phyloP scores from a whole-genome alignment of 306 rosid species.

The Gleditsia sinensis region DNA sequence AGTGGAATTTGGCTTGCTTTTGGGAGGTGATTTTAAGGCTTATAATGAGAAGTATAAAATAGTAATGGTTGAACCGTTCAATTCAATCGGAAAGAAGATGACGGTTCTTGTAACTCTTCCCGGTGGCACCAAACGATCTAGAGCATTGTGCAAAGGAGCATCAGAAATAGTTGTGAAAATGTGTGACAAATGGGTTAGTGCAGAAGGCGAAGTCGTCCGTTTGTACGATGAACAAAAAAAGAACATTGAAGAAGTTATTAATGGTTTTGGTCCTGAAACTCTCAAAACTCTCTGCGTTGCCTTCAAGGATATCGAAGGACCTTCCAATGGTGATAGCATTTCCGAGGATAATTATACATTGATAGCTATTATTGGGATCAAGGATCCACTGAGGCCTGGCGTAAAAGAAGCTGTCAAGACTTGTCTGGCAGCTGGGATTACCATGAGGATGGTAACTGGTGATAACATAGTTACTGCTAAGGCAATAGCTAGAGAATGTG shows the following conservation, averaged over 20 bases:
- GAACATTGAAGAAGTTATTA: conserved; percentile 51
- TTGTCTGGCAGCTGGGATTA: conserved; percentile 80
- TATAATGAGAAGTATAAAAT: conserved; percentile 53
- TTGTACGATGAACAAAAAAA: conserved; percentile 55
- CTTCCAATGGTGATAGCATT: conserved; percentile 35
- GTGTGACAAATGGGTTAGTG: conserved; percentile 66
- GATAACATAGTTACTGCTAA: conserved; percentile 92
- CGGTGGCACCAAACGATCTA: conserved; percentile 28
- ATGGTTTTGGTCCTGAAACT: conserved; percentile 69
- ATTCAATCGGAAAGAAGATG: conserved; percentile 74
- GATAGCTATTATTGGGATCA: conserved; percentile 76
- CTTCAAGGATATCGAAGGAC: conserved; percentile 54
- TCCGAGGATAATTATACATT: conserved; percentile 66
- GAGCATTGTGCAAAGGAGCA: conserved; percentile 90
- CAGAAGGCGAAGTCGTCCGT: conserved; percentile 57
- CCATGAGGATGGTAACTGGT: conserved; percentile 89
- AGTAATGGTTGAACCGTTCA: conserved; percentile 77
- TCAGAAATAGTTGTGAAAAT: conserved; percentile 64
- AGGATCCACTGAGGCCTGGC: conserved; percentile 88
- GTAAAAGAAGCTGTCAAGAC: conserved; percentile 83
- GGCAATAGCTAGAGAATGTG: conserved; percentile 95
- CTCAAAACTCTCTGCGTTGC: conserved; percentile 82
- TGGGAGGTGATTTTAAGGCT: conserved; percentile 57
- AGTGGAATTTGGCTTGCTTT: conserved; percentile 67
- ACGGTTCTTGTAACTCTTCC: conserved; percentile 72